These are phyloP conservation scores for Cryptosporidium baileyi DNA, from an alignment of 169 alveolate genomes.

Conservation along the genomic window DNA sequence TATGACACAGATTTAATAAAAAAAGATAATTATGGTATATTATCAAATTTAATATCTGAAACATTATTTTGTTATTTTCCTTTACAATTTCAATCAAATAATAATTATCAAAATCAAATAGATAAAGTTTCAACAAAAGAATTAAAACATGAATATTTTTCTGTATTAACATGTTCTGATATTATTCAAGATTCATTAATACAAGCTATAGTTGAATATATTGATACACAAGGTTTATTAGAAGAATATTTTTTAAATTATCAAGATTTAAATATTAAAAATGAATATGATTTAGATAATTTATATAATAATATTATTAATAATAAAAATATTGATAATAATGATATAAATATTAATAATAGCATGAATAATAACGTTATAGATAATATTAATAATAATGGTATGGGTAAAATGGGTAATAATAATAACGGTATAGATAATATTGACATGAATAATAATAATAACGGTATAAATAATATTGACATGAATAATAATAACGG, in stretches of 20 bases:
- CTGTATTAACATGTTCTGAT: slow-evolving; percentile 24
- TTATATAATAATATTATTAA: neutral
- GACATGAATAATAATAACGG: neutral
- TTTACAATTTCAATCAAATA: slow-evolving; percentile 22
- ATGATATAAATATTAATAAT: neutral
- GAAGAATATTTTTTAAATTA: neutral
- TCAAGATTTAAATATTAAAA: neutral
- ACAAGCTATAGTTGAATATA: slow-evolving; percentile 31
- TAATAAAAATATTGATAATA: neutral
- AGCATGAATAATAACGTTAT: neutral
- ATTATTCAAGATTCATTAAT: slow-evolving; percentile 40
- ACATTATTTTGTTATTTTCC: slow-evolving; percentile 39
- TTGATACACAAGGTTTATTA: slow-evolving; percentile 45
- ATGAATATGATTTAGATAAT: slow-evolving; percentile 3
- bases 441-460: neutral
- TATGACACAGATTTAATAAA: neutral
- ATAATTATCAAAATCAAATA: neutral
- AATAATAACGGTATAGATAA: neutral
- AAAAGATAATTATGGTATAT: neutral
- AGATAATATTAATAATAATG: neutral
- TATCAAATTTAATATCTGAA: slow-evolving; percentile 40
- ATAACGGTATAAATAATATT: neutral
- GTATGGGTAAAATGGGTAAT: neutral
- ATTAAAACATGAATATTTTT: slow-evolving; percentile 4
- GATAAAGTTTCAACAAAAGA: slow-evolving; percentile 14